Conservation (phyloP, 2,329 filamentous ascomycete genomes). For the Xylariales sp. region DNA sequence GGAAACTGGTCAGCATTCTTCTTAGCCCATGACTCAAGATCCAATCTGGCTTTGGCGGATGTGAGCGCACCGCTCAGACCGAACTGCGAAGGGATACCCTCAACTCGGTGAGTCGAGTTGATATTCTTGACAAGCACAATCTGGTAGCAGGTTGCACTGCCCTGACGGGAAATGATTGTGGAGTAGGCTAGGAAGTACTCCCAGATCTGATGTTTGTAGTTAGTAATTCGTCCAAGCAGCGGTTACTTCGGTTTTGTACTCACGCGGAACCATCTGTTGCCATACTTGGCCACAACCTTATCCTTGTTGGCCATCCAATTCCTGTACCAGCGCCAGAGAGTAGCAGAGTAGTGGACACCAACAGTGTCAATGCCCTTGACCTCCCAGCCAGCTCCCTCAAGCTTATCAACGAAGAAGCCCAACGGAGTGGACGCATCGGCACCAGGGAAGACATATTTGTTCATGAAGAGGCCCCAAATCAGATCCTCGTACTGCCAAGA, state of each 20-base stretch:
- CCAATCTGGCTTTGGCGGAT: constrained; percentile 21
- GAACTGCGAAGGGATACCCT: constrained; percentile 65
- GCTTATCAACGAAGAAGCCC: constrained; percentile 76
- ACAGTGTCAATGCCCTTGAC: constrained; percentile 90
- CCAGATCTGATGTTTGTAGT: constrained; percentile 48
- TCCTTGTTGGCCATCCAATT: constrained; percentile 96
- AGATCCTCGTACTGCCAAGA: constrained; percentile 97
- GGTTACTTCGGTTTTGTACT: too few species aligned
- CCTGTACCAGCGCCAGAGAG: constrained; percentile 96
- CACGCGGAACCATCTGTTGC: constrained; percentile 91
- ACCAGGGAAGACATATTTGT: constrained; percentile 98
- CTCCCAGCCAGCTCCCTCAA: constrained; percentile 86
- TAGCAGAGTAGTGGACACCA: constrained; percentile 95
- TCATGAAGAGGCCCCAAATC: constrained; percentile 98
- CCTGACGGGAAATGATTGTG: constrained; percentile 72
- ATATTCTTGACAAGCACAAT: constrained; percentile 78
- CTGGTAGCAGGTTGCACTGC: constrained; percentile 72
- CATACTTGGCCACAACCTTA: constrained; percentile 93
- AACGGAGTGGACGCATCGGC: constrained; percentile 93
- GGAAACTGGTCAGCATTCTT: constrained; percentile 28
- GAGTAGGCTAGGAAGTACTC: constrained; percentile 77
- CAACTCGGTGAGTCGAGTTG: constrained; percentile 73
- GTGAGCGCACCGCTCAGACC: constrained; percentile 58
- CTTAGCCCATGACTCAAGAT: constrained; percentile 27
- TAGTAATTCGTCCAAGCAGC: constrained; percentile 1